Percentiles rank a stretch among this genome's conserved stretches.
These are phyloP conservation scores for Patellaria atrata DNA, from an alignment of 495 filamentous ascomycete species.

Conservation along the genomic window DNA sequence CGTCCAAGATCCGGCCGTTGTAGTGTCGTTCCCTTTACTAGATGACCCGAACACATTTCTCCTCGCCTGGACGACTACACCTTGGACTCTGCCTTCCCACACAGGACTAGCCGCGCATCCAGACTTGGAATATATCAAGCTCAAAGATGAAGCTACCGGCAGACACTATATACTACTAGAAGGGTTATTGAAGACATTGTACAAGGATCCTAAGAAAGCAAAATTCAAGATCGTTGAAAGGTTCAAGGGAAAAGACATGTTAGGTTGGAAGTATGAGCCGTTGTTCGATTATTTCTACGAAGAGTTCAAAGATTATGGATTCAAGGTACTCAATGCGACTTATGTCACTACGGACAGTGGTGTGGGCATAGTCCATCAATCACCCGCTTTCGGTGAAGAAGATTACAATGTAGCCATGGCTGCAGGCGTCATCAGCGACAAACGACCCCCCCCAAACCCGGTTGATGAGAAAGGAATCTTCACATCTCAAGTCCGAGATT, in stretches of 20 bases:
- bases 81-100: slow-evolving; percentile 89
- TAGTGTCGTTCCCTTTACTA: slow-evolving; percentile 74
- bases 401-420: slow-evolving; percentile 80
- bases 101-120: slow-evolving; percentile 69
- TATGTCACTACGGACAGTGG: slow-evolving; percentile 91
- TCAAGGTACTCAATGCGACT: slow-evolving; percentile 68
- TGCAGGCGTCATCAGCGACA: slow-evolving; percentile 60
- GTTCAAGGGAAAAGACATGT: slow-evolving; percentile 73
- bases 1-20: slow-evolving; percentile 80
- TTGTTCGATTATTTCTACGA: slow-evolving; percentile 90
- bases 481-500: slow-evolving; percentile 68
- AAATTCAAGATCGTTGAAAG: slow-evolving; percentile 80
- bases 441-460: slow-evolving; percentile 74
- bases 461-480: slow-evolving; percentile 73
- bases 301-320: slow-evolving; percentile 78
- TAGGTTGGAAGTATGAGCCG: slow-evolving; percentile 84
- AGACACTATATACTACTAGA: slow-evolving; percentile 85
- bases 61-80: slow-evolving; percentile 89
- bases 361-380: slow-evolving; percentile 90
- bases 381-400: slow-evolving; percentile 91
- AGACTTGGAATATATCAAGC: slow-evolving; percentile 87
- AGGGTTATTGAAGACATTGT: slow-evolving; percentile 67
- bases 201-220: slow-evolving; percentile 95
- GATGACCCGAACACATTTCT: slow-evolving; percentile 60
- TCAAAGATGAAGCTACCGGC: slow-evolving; percentile 63